Conservation (phyloP, 2,329 filamentous ascomycete genomes). For the Cephalotrichum gorgonifer region DNA sequence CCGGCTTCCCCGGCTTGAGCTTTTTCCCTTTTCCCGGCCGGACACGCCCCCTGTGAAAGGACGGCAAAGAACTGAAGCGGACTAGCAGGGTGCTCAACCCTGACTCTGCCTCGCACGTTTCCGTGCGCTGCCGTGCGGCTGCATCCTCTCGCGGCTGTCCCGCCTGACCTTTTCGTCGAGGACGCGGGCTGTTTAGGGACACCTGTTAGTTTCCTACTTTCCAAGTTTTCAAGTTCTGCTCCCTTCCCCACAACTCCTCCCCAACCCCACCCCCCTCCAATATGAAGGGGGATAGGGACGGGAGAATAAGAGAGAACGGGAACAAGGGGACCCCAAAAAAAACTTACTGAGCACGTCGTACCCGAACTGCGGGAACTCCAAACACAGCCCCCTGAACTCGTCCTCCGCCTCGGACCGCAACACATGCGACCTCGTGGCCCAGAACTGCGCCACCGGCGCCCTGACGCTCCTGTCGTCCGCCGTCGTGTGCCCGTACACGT, state of each 20-base stretch:
- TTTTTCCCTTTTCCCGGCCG: too few relatives aligned
- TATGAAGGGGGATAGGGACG: too few relatives aligned
- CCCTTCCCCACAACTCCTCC: conserved; percentile 10
- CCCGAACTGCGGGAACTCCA: conserved; percentile 84
- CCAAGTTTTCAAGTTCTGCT: too few relatives aligned
- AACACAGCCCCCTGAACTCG: conserved; percentile 74
- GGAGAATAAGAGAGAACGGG: neutral
- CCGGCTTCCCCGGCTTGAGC: too few relatives aligned
- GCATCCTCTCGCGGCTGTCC: conserved; percentile 50
- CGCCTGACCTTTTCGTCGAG: conserved; percentile 58
- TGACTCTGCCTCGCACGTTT: conserved; percentile 33
- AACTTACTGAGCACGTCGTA: conserved; percentile 78
- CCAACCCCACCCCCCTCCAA: neutral
- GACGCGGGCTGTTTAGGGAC: conserved; percentile 39
- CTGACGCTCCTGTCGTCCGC: conserved; percentile 63
- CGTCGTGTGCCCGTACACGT: conserved; percentile 71
- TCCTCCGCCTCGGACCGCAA: conserved; percentile 76
- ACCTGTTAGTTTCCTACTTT: too few relatives aligned
- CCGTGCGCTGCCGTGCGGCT: conserved; percentile 39
- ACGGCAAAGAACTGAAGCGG: too few relatives aligned
- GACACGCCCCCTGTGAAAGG: too few relatives aligned
- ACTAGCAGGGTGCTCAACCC: neutral
- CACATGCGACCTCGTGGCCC: conserved; percentile 71
- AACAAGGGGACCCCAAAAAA: neutral
- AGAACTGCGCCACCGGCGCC: conserved; percentile 80